Conservation (phyloP, 1,139 yeast species). For the Zygosaccharomyces pseudobailii region DNA sequence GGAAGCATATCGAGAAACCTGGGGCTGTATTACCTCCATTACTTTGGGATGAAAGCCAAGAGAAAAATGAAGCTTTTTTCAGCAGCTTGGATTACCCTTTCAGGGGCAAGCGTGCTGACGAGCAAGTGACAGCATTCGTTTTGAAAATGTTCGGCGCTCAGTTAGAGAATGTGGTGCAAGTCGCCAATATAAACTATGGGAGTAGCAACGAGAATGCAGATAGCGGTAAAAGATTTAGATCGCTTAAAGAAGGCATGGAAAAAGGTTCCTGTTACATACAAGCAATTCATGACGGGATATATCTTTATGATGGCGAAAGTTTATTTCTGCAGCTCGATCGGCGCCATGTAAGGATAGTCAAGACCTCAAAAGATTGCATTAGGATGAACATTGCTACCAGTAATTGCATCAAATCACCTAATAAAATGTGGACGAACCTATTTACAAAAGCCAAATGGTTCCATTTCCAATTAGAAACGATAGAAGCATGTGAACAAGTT, state of each 20-base stretch:
- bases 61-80: conserved; percentile 16
- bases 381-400: conserved; percentile 11
- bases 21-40: conserved; percentile 16
- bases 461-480: conserved; percentile 12
- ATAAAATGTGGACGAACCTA: conserved; percentile 4
- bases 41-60: conserved; percentile 16
- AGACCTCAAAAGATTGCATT: conserved; percentile 13
- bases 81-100: conserved; percentile 16
- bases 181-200: conserved; percentile 9
- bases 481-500: conserved; percentile 5
- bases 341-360: conserved; percentile 9
- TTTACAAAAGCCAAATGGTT: conserved; percentile 14
- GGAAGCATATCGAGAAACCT: conserved; percentile 12
- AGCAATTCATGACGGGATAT: conserved; percentile 12
- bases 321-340: conserved; percentile 18
- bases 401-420: conserved; percentile 4
- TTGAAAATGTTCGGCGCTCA: conserved; percentile 10
- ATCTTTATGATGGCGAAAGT: conserved; percentile 21
- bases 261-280: conserved; percentile 14
- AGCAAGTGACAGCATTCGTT: conserved; percentile 15
- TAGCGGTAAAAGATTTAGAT: not conserved
- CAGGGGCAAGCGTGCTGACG: conserved; percentile 13
- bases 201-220: not conserved
- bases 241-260: not conserved
- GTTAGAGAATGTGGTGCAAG: conserved; percentile 2